Evolutionary conservation across 140 eudicot genomes (phyloP).

Genomic region (Anethum foeniculum): DNA sequence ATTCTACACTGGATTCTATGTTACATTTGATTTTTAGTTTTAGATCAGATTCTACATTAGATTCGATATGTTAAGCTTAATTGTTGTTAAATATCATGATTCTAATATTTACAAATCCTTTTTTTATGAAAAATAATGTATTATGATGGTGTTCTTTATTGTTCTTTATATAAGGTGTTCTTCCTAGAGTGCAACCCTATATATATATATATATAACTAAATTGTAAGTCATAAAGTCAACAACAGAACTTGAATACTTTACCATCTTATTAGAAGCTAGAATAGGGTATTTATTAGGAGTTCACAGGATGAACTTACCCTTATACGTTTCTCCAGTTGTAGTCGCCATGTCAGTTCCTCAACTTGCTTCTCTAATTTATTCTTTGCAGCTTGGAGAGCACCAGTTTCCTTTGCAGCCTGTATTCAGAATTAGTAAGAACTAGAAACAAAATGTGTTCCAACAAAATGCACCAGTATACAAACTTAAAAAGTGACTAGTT

Average conservation of each 20-base stretch:
- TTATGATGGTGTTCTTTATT: no score
- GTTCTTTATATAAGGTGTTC: no score
- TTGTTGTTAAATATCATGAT: no score
- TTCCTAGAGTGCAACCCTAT: no score
- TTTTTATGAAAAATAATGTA: no score
- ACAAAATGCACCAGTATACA: not conserved
- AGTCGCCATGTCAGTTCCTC: conserved; percentile 94
- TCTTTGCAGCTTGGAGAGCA: conserved; percentile 94
- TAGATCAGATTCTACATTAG: no score
- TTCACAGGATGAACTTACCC: conserved; percentile 35
- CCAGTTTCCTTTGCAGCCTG: conserved; percentile 99
- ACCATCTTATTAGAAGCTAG: not conserved
- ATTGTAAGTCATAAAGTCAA: not conserved
- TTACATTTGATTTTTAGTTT: no score
- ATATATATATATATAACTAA: not conserved
- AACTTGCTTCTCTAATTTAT: conserved; percentile 89
- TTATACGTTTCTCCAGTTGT: conserved; percentile 92
- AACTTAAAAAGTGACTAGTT: not conserved
- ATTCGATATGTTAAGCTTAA: no score
- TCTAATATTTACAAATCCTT: no score
- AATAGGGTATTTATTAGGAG: not conserved
- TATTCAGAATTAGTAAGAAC: conserved; percentile 4
- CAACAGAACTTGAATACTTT: not conserved
- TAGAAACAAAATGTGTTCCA: not conserved
- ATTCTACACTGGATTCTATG: no score